Percentiles rank a stretch among this genome's conserved stretches.
These are phyloP conservation scores for Ustilago sp. DNA, from an alignment of 1,284 basidiomycete genomes.

Conservation along the genomic window DNA sequence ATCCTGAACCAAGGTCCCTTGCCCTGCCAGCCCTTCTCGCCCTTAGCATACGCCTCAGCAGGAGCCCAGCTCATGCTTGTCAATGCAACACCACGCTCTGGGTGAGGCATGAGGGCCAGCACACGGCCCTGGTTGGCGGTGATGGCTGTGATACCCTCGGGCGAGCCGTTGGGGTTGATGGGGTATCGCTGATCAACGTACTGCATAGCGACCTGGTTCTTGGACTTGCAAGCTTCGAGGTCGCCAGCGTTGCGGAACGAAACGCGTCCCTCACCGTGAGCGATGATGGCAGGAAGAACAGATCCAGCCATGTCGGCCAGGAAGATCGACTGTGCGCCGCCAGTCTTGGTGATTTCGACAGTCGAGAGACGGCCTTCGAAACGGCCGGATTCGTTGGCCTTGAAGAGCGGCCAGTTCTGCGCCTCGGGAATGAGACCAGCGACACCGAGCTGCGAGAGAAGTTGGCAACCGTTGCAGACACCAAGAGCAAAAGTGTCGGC, in stretches of 20 bases:
- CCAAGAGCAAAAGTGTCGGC: constrained; percentile 87
- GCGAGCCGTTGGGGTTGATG: constrained; percentile 90
- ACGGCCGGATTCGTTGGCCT: constrained; percentile 85
- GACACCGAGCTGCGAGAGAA: constrained; percentile 84
- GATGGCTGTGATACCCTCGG: constrained; percentile 87
- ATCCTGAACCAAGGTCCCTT: constrained; percentile 93
- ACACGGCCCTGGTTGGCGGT: constrained; percentile 87
- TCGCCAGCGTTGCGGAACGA: constrained; percentile 73
- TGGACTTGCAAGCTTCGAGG: constrained; percentile 31
- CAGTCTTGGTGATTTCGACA: constrained; percentile 78
- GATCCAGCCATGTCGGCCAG: constrained; percentile 87
- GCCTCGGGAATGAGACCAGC: constrained; percentile 83
- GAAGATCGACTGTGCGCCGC: constrained; percentile 78
- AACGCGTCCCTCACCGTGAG: constrained; percentile 93
- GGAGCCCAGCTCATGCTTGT: constrained; percentile 69
- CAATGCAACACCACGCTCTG: constrained; percentile 68
- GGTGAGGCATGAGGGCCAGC: constrained; percentile 90
- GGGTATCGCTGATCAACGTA: constrained; percentile 66
- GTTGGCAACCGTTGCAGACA: constrained; percentile 98
- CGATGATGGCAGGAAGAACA: constrained; percentile 88
- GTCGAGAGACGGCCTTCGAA: constrained; percentile 89
- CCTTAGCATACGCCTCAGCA: constrained; percentile 26
- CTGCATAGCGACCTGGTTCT: constrained; percentile 55
- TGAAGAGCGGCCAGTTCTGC: constrained; percentile 88
- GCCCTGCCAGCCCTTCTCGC: constrained; percentile 69